These are phyloP conservation scores for Diutina scorzettiae DNA, from an alignment of 1,139 yeast genomes.

Conservation along the genomic window DNA sequence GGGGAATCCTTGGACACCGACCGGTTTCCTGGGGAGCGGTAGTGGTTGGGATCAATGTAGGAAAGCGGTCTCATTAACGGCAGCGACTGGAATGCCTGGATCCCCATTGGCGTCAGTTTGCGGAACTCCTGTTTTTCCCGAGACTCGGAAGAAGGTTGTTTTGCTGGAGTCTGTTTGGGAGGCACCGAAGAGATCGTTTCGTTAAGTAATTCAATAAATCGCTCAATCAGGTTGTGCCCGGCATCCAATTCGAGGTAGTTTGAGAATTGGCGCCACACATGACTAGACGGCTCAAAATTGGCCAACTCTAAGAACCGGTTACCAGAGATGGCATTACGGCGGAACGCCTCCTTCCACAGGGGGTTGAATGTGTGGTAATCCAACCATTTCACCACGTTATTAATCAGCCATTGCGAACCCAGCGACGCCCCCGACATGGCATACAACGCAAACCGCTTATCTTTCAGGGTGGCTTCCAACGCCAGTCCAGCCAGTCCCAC, in stretches of 20 bases:
- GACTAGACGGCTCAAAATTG: slow-evolving; percentile 48
- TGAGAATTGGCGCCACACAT: slow-evolving; percentile 37
- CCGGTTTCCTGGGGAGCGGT: neutral
- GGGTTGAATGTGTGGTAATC: slow-evolving; percentile 54
- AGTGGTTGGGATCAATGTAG: slow-evolving; percentile 2
- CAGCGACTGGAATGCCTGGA: neutral
- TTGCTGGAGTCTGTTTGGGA: neutral
- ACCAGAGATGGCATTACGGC: slow-evolving; percentile 47
- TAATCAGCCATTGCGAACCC: slow-evolving; percentile 46
- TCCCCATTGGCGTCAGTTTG: neutral
- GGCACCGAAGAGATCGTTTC: neutral
- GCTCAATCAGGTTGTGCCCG: slow-evolving; percentile 37
- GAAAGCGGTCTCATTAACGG: neutral
- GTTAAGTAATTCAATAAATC: slow-evolving; percentile 33
- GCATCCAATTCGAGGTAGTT: slow-evolving; percentile 25
- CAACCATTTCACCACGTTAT: slow-evolving; percentile 58
- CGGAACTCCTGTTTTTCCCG: neutral
- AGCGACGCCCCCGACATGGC: slow-evolving; percentile 24
- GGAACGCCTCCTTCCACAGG: slow-evolving; percentile 60
- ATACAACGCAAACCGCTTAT: slow-evolving; percentile 28
- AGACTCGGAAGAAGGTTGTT: neutral
- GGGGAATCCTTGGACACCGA: neutral
- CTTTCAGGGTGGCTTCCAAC: slow-evolving; percentile 23
- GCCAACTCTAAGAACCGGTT: slow-evolving; percentile 54
- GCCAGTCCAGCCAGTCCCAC: slow-evolving; percentile 14